phyloP scores from a whole-genome alignment of 139 green algal genomes.

The Astrephomene gubernaculifera region DNA sequence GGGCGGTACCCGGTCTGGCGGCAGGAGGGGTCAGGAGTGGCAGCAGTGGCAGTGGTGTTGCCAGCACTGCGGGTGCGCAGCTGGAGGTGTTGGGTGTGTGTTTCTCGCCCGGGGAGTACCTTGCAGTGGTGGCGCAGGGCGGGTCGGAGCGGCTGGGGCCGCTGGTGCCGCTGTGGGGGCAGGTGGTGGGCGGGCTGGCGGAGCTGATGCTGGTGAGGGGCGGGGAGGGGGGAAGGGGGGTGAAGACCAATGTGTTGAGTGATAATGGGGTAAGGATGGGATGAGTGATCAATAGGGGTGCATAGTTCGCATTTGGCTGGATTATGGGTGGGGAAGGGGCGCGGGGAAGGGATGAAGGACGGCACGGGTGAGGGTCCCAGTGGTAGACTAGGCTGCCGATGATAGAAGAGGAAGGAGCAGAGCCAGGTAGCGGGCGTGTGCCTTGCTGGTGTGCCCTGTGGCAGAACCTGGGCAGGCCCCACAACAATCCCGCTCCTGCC shows the following conservation, averaged over 20 bases:
- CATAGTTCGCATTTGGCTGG: no score
- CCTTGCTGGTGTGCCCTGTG: no score
- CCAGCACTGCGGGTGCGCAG: neutral
- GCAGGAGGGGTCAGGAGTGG: neutral
- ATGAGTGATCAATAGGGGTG: no score
- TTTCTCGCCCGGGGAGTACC: slow-evolving; percentile 1
- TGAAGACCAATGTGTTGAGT: no score
- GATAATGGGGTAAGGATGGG: neutral
- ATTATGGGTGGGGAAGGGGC: no score
- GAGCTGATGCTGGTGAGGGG: slow-evolving; percentile 12
- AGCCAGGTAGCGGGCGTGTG: no score
- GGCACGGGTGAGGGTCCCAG: no score
- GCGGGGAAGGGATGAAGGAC: no score
- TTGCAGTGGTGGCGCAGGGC: slow-evolving; percentile 21
- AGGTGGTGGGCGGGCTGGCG: slow-evolving; percentile 1
- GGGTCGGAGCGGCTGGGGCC: neutral
- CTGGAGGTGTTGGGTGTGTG: neutral
- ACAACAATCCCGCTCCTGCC: no score
- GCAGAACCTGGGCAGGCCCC: no score
- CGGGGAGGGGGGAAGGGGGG: neutral
- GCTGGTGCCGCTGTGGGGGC: slow-evolving; percentile 27
- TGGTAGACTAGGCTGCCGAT: no score
- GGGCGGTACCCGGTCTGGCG: neutral
- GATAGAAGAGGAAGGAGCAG: no score
- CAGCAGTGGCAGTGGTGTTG: neutral